Conservation (phyloP, 768 basidiomycete species). For the Sarcodon sp. region DNA sequence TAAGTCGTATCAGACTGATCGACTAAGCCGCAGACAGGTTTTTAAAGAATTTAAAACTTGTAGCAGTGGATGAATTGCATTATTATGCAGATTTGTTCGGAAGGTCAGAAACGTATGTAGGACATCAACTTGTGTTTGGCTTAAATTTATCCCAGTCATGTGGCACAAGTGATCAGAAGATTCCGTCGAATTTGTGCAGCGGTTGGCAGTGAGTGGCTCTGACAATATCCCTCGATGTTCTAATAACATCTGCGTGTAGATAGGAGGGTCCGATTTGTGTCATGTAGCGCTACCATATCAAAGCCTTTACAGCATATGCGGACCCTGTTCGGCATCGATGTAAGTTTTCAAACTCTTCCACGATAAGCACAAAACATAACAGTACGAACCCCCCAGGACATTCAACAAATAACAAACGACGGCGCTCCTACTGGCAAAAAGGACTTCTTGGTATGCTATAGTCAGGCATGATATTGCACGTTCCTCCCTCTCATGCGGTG, state of each 20-base stretch:
- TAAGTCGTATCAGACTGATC: constrained; percentile 3
- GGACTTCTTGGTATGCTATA: constrained; percentile 44
- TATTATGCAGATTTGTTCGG: constrained; percentile 76
- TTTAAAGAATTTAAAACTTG: constrained; percentile 60
- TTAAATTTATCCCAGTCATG: constrained; percentile 38
- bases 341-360: constrained; percentile 6
- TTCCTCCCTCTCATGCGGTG: neutral
- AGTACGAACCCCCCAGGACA: constrained; percentile 21
- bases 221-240: neutral
- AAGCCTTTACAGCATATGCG: constrained; percentile 70
- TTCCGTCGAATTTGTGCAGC: constrained; percentile 65
- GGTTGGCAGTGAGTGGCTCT: constrained; percentile 49
- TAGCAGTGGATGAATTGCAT: constrained; percentile 81
- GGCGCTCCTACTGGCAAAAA: constrained; percentile 75
- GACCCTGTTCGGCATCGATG: constrained; percentile 55
- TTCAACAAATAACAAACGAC: constrained; percentile 63
- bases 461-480: neutral
- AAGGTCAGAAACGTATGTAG: constrained; percentile 30
- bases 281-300: constrained; percentile 80
- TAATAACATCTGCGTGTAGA: constrained; percentile 24
- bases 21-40: constrained; percentile 32
- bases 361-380: neutral
- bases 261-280: constrained; percentile 47
- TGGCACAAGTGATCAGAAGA: constrained; percentile 67
- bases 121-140: neutral